These are phyloP conservation scores for Microdochium paspali DNA, from an alignment of 2,329 filamentous ascomycete species.

Conservation along the genomic window DNA sequence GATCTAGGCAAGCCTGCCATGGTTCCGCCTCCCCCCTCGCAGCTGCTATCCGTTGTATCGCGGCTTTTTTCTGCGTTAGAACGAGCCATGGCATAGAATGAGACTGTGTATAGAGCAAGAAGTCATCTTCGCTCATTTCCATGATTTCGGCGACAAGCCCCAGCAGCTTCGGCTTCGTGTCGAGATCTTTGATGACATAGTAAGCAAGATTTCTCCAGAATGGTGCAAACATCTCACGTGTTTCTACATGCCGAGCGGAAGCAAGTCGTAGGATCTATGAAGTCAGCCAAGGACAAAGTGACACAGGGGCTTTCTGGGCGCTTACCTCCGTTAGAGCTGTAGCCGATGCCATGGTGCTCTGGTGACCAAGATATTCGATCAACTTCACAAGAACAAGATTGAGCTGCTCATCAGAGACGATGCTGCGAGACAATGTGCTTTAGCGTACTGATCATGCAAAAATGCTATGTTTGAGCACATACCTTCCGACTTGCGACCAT, in stretches of 20 bases:
- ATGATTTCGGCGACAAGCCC: slow-evolving; percentile 74
- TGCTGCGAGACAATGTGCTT: slow-evolving; percentile 25
- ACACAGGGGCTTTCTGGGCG: background rate
- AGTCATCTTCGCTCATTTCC: slow-evolving; percentile 62
- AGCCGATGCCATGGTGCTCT: slow-evolving; percentile 68
- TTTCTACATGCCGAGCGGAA: slow-evolving; percentile 49
- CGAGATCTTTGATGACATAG: slow-evolving; percentile 72
- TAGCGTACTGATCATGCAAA: background rate
- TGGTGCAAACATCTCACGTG: slow-evolving; percentile 65
- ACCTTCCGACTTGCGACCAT: slow-evolving; percentile 75
- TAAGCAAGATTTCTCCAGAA: slow-evolving; percentile 86
- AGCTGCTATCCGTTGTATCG: slow-evolving; percentile 73
- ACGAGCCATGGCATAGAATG: slow-evolving; percentile 84
- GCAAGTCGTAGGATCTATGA: slow-evolving; percentile 58
- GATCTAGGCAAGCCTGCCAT: slow-evolving; percentile 44
- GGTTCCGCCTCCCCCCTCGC: slow-evolving; percentile 62
- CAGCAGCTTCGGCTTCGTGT: slow-evolving; percentile 70
- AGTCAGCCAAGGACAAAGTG: slow-evolving; percentile 1
- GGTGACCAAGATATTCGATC: slow-evolving; percentile 78
- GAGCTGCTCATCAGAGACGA: slow-evolving; percentile 71
- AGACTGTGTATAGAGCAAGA: slow-evolving; percentile 67
- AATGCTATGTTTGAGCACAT: slow-evolving; percentile 13
- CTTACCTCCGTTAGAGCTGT: slow-evolving; percentile 73
- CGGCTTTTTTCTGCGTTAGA: slow-evolving; percentile 63
- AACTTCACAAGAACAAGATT: slow-evolving; percentile 78